Evolutionary conservation across 2,329 filamentous ascomycete genomes (phyloP), one percentile per base, ranked within the genome.

Genomic region (Colletotrichum lupini): DNA sequence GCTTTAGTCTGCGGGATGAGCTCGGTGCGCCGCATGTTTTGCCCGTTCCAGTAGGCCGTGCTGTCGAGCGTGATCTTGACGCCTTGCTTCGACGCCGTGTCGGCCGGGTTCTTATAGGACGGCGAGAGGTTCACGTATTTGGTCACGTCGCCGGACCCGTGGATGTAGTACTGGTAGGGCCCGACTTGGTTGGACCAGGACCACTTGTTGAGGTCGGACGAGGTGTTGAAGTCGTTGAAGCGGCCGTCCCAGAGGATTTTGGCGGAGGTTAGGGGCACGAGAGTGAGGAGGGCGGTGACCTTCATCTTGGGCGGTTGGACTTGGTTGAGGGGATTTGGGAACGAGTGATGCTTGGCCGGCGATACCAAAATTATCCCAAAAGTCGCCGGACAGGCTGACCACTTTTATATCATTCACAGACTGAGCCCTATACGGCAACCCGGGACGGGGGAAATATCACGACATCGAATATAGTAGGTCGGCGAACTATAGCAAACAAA

Each of bases 131-230:
- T 90, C 76, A 93, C 86, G 81, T 94, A 93, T 77, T 88, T 83
- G 26, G 85, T 85, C 9, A 90, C 86, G 0, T 83, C 64, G 9
- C 85, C 87, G 5, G 84, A 83, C 46, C 92, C 93, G 83, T 94
- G 92, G 79, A 94, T 94, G 83, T 94, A 94, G 85, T 92, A 94
- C 81, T 94, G 92, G 82, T 92, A 94, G 0, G 90, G 88, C 14
- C 91, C 90, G 77, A 92, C 89, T 82, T 92, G 89, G 80, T 91
- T 92, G 16, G 86, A 86, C 89, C 90, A 94, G 1, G 88, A 90
- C 91, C 91, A 92, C 49, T 87, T 86, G 77, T 86, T 84, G 30
- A 92, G 85, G 79, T 92, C 90, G 2, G 84, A 76, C 35, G 85
- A 85, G 12, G 87, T 84, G n/a, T 83, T 82, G 75, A 91, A 82